Conservation (phyloP, 257 asterid species). For the Lycium barbarum region DNA sequence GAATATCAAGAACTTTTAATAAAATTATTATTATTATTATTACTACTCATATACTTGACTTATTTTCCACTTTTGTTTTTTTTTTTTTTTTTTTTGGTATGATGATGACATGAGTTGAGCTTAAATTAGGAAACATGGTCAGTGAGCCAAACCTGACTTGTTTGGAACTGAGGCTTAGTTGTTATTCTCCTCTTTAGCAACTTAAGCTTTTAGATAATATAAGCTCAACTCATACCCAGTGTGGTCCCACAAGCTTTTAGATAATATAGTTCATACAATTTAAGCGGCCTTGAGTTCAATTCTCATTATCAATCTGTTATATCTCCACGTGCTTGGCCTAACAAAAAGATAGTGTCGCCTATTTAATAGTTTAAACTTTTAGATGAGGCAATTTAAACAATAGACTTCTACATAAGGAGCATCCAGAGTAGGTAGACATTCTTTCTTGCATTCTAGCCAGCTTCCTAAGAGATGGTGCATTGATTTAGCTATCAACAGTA, state of each 20-base stretch:
- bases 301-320: not conserved
- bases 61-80: not conserved
- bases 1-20: not conserved
- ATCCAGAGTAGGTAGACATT: not conserved
- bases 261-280: not conserved
- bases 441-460: not conserved
- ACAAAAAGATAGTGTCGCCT: not conserved
- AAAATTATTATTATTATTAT: not conserved
- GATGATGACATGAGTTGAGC: not conserved
- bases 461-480: constrained; percentile 4
- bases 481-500: not conserved
- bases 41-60: not conserved
- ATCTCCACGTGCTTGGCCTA: constrained; percentile 4
- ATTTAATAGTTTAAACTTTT: not conserved
- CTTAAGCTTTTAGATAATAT: not conserved
- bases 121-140: not conserved
- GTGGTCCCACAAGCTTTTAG: no score
- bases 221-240: no score
- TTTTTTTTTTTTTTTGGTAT: not conserved
- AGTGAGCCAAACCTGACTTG: not conserved
- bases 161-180: not conserved
- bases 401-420: not conserved
- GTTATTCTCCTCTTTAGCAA: constrained; percentile 12
- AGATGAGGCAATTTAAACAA: constrained; percentile 15
- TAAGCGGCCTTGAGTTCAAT: not conserved